Conservation (phyloP, 179 eudicot genomes). For the Camellia oleifera region DNA sequence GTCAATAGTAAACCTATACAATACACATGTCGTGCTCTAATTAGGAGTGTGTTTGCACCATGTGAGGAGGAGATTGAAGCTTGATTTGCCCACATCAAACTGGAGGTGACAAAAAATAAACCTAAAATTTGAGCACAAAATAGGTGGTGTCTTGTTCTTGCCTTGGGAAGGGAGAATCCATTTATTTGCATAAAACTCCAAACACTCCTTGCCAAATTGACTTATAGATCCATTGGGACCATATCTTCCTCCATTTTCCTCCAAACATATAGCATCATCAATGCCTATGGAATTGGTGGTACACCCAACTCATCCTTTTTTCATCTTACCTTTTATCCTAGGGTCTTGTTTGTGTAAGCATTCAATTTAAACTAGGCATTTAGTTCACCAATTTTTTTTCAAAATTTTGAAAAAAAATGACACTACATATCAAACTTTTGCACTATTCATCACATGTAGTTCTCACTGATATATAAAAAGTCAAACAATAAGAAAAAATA, state of each 20-base stretch:
- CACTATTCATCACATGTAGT: no score
- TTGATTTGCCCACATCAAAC: background rate
- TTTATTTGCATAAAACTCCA: constrained; percentile 2
- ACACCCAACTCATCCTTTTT: no score
- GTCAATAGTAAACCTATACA: no score
- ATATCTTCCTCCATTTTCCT: background rate
- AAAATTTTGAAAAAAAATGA: no score
- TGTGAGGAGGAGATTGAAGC: background rate
- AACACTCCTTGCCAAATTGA: constrained; percentile 13
- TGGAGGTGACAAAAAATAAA: background rate
- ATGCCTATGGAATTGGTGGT: no score
- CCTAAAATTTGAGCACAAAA: background rate
- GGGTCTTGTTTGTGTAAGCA: background rate
- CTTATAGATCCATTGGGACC: constrained; percentile 3
- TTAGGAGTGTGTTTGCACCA: background rate
- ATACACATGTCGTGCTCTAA: background rate
- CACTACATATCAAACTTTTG: no score
- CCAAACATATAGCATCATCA: background rate
- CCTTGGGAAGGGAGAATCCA: constrained; percentile 7
- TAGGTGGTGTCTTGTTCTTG: constrained; percentile 13
- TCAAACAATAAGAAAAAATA: no score
- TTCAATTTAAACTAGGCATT: no score
- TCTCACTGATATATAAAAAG: no score
- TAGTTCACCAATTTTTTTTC: no score
- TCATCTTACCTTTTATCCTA: background rate